Conservation (phyloP, 2,329 filamentous ascomycete species). For the Colletotrichum tropicale region DNA sequence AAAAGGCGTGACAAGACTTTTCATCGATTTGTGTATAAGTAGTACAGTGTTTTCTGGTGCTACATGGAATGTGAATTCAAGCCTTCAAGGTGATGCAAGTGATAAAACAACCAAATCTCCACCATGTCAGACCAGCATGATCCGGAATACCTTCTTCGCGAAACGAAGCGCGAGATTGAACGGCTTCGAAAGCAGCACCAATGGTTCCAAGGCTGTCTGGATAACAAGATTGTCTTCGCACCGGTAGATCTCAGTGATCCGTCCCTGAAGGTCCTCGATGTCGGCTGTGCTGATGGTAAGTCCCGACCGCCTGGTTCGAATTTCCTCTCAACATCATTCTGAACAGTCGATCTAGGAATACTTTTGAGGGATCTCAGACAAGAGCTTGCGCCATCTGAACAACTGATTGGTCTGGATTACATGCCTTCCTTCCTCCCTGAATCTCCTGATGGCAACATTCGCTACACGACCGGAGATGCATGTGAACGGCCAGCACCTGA, state of each 20-base stretch:
- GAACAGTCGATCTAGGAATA: not conserved
- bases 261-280: not conserved
- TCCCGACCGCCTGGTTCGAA: not conserved
- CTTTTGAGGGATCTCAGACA: not conserved
- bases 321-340: accelerated
- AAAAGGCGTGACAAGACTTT: not conserved
- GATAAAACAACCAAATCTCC: not conserved
- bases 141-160: not conserved
- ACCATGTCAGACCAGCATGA: not conserved
- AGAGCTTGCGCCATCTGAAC: not conserved
- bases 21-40: not conserved
- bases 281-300: not conserved
- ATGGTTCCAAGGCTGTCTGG: not conserved
- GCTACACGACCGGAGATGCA: not conserved
- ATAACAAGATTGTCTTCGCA: not conserved
- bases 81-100: not conserved
- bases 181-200: not conserved
- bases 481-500: not conserved
- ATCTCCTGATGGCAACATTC: not conserved
- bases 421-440: not conserved
- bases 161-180: not conserved
- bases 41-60: accelerated
- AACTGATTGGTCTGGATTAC: not conserved
- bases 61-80: not conserved
- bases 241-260: not conserved